These are phyloP conservation scores for Prunus mume DNA, from an alignment of 306 rosid species.

Conservation along the genomic window DNA sequence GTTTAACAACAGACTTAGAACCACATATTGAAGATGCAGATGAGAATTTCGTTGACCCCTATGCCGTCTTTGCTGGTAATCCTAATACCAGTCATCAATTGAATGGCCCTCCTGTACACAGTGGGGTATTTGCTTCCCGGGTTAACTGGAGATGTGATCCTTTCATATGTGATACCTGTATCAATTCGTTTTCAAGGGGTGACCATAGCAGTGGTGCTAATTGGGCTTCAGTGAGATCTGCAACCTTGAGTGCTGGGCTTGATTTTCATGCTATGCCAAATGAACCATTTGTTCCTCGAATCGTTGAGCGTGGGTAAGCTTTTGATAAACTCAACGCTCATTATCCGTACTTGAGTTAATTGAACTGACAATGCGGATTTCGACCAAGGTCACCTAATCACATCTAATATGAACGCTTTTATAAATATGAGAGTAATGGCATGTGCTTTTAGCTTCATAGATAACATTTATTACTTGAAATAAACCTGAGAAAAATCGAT, in stretches of 20 bases:
- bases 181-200: neutral
- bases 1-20: neutral
- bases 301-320: constrained; percentile 7
- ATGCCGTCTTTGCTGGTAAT: neutral
- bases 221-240: neutral
- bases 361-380: neutral
- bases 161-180: neutral
- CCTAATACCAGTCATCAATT: neutral
- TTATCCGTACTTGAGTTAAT: neutral
- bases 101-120: neutral
- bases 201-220: neutral
- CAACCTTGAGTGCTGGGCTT: neutral
- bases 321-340: neutral
- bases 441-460: neutral
- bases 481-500: neutral
- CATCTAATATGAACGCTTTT: no score
- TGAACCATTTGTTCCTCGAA: neutral
- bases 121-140: neutral
- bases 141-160: neutral
- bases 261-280: neutral
- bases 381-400: neutral
- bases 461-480: no score
- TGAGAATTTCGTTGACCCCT: neutral
- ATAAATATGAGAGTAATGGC: neutral
- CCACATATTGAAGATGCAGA: constrained; percentile 6